These are phyloP conservation scores for Corylus avellana DNA, from an alignment of 306 rosid genomes.

Conservation along the genomic window DNA sequence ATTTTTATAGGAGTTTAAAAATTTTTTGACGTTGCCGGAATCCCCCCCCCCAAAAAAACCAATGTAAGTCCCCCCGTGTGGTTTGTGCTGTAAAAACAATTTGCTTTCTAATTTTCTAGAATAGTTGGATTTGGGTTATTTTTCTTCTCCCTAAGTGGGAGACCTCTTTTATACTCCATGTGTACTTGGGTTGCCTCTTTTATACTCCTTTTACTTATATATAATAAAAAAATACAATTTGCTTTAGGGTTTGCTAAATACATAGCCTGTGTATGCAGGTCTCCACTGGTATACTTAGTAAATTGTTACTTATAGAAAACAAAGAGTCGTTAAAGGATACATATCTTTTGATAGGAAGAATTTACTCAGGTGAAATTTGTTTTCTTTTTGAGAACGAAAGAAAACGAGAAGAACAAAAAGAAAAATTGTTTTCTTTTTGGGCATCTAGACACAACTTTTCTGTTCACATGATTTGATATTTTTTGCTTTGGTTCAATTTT, in stretches of 20 bases:
- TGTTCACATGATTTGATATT: not conserved
- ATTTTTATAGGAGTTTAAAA: no score
- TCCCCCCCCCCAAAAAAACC: no score
- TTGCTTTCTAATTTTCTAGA: no score
- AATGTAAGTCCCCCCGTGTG: no score
- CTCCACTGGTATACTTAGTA: not conserved
- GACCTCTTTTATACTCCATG: no score
- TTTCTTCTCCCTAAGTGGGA: no score
- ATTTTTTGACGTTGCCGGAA: no score
- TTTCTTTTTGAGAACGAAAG: not conserved
- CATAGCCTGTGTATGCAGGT: not conserved
- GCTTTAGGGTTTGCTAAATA: not conserved
- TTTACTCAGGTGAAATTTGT: slow-evolving; percentile 10
- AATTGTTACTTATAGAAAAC: no score
- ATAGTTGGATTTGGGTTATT: no score
- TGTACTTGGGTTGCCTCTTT: no score
- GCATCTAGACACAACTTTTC: slow-evolving; percentile 5
- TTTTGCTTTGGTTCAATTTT: not conserved
- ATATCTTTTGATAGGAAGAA: not conserved
- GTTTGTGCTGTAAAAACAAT: not conserved
- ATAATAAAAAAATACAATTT: not conserved
- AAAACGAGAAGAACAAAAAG: no score
- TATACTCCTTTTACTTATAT: no score
- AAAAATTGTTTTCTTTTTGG: slow-evolving; percentile 9
- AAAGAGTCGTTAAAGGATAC: not conserved